Base-by-base conservation (phyloP, 495 filamentous ascomycete genomes). In the Aspergillus nanangensis region DNA sequence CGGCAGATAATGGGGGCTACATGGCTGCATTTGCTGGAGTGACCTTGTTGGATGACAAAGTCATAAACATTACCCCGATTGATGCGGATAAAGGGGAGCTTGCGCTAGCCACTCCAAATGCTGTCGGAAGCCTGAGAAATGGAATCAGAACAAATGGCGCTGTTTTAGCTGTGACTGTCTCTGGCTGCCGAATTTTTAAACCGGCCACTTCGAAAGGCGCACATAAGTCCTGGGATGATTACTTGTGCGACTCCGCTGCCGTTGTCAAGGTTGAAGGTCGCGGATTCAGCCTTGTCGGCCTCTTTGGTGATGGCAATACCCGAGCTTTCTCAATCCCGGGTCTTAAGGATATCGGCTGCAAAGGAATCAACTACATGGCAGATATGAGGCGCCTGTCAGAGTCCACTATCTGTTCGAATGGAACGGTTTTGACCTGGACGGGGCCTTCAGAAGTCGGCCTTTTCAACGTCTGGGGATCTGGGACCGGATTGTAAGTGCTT, bases 361-460 rank as follows among this genome's bases (percentile, higher is more conserved):
- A 75, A 10, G 72, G 70, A 2, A 65, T 94, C 5, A 66, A 65
- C 15, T 72, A 83, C 20, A 71, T 75, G 56, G 73, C 94, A 15
- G 92, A 97, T 57, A 76, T 83, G 34, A 79, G 75, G 22, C 78
- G 89, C n/a, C 74, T 85, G 24, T 62, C 74, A 2, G 81, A 84
- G 18, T 71, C 84, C 3, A 65, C 81, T 31, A 78, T 96, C 27
- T 85, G 87, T 1, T 74, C 76, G 29, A 82, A 84, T 9, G 91
- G 93, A 11, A 85, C 88, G 47, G 75, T 96, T 40, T 72, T 96
- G 41, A 84, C 82, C 39, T 97, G 90, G 90, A 83, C 80, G n/a
- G 88, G 90, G 0, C 92, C 93, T 1, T 86, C 88, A 0, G 89
- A 98, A 63, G 63, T 95, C 11, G 81, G 82, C 5, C 60, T 94